These are phyloP conservation scores for Saturnispora galanensis DNA, from an alignment of 805 yeast genomes.

Conservation along the genomic window DNA sequence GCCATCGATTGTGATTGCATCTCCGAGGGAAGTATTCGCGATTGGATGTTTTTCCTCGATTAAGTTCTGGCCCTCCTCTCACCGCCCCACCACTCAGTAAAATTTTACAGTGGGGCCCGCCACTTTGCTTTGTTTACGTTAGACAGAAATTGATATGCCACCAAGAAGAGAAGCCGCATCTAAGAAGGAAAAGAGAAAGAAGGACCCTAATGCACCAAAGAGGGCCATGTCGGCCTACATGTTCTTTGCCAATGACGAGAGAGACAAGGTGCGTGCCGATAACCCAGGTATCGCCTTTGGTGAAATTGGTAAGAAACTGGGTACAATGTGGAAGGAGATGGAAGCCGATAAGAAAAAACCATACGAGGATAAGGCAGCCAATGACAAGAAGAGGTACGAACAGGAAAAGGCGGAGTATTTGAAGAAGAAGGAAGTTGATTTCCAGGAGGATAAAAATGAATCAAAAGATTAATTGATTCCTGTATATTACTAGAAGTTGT, in stretches of 20 bases:
- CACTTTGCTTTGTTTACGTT: no score
- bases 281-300: constrained; percentile 95
- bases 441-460: constrained; percentile 8
- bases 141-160: constrained; percentile 9
- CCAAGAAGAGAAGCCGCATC: constrained; percentile 12
- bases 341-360: constrained; percentile 76
- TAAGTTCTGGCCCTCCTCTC: background rate
- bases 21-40: no score
- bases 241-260: constrained; percentile 97
- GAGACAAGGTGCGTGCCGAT: constrained; percentile 91
- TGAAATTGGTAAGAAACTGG: constrained; percentile 89
- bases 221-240: constrained; percentile 96
- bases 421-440: constrained; percentile 18
- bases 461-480: background rate
- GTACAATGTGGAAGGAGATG: constrained; percentile 94
- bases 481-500: background rate
- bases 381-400: constrained; percentile 97
- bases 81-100: background rate
- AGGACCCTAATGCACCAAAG: constrained; percentile 98
- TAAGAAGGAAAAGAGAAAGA: constrained; percentile 29
- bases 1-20: no score
- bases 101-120: background rate
- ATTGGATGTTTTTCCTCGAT: no score
- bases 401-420: constrained; percentile 85
- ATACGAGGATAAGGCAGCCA: constrained; percentile 86